These are phyloP conservation scores for Arthrobotrys entomopaga DNA, from an alignment of 2,329 filamentous ascomycete species.

Conservation along the genomic window DNA sequence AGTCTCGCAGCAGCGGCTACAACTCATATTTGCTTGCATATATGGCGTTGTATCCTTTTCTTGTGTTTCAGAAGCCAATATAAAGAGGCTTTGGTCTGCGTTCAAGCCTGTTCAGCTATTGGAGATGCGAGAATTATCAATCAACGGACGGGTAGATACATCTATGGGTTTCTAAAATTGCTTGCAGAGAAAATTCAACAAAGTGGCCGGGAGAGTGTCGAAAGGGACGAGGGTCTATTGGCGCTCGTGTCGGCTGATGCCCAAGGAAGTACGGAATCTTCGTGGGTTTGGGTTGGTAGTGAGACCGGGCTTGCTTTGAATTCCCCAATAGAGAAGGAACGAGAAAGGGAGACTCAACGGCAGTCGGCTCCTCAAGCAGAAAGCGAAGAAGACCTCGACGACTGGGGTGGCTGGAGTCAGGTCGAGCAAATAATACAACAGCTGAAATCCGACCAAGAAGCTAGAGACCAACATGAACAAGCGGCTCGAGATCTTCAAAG, in stretches of 20 bases:
- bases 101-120: conserved; percentile 76
- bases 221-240: conserved; percentile 82
- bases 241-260: conserved; percentile 87
- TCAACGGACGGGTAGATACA: conserved; percentile 79
- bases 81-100: conserved; percentile 76
- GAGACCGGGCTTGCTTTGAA: conserved; percentile 58
- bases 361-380: conserved; percentile 50
- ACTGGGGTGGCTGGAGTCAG: conserved; percentile 58
- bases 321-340: conserved; percentile 53
- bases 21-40: conserved; percentile 79
- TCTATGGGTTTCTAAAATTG: conserved; percentile 80
- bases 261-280: conserved; percentile 78
- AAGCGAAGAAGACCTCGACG: conserved; percentile 51
- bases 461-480: conserved; percentile 56
- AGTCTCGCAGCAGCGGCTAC: conserved; percentile 75
- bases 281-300: conserved; percentile 69
- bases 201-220: conserved; percentile 55
- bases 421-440: conserved; percentile 57
- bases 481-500: conserved; percentile 54
- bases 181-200: conserved; percentile 68
- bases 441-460: conserved; percentile 55
- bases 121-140: conserved; percentile 78
- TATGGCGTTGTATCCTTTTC: conserved; percentile 87
- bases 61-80: conserved; percentile 79
- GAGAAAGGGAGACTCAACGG: conserved; percentile 51